Conservation (phyloP, 1,139 yeast species). For the Candida sp. region DNA sequence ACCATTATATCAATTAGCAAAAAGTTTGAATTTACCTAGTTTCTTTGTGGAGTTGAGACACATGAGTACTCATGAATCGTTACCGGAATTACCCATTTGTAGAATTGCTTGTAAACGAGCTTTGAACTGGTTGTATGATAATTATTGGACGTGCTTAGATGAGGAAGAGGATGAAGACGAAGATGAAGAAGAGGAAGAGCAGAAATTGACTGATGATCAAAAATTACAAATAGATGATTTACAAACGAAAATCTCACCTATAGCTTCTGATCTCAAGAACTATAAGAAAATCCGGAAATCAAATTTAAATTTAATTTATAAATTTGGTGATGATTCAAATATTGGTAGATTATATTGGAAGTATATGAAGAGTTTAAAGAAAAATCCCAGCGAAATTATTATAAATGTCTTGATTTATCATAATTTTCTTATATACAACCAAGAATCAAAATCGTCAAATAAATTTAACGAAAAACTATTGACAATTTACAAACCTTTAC, state of each 20-base stretch:
- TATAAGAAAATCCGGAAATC: slow-evolving; percentile 43
- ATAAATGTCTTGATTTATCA: slow-evolving; percentile 17
- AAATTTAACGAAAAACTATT: slow-evolving; percentile 26
- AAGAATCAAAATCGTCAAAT: slow-evolving; percentile 12
- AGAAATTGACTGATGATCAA: slow-evolving; percentile 5
- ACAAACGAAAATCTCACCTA: neutral
- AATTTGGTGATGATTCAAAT: slow-evolving; percentile 37
- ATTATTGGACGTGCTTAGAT: slow-evolving; percentile 65
- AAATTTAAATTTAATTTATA: slow-evolving; percentile 34
- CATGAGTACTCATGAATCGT: slow-evolving; percentile 83
- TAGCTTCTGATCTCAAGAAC: slow-evolving; percentile 17
- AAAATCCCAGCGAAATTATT: slow-evolving; percentile 7
- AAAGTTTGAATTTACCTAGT: slow-evolving; percentile 65
- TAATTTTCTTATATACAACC: slow-evolving; percentile 26
- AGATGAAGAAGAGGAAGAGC: slow-evolving; percentile 18
- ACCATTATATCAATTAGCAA: slow-evolving; percentile 76
- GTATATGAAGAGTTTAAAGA: slow-evolving; percentile 20
- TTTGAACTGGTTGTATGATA: slow-evolving; percentile 66
- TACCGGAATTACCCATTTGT: slow-evolving; percentile 70
- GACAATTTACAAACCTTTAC: slow-evolving; percentile 30
- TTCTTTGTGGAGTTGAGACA: slow-evolving; percentile 90
- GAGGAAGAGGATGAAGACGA: slow-evolving; percentile 19
- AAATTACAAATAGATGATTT: slow-evolving; percentile 1
- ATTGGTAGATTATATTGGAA: slow-evolving; percentile 22
- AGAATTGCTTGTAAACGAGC: slow-evolving; percentile 59